Base-by-base conservation (phyloP, 805 yeast species). In the Suhomyces pyralidae region DNA sequence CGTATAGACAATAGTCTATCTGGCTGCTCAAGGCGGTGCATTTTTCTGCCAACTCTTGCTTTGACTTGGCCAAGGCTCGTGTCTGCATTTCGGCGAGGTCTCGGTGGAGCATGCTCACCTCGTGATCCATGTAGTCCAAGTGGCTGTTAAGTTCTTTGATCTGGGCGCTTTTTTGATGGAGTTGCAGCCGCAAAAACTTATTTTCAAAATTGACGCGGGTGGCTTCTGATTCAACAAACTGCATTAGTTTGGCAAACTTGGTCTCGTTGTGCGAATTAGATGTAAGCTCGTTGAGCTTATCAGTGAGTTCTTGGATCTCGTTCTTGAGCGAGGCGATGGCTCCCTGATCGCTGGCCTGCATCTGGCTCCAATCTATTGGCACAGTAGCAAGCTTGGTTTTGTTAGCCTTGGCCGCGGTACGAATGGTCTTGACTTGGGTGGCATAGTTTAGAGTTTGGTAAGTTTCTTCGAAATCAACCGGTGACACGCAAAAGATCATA, bases 401-500 rank as follows among this genome's bases (percentile, higher is more conserved):
- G 57, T 74, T 73, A 7, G 76, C 71, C 34, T 60, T 77, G 0
- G 93, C 96, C 17, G 69, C 68, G 32, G 89, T 85, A 51, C 79
- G 79, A 58, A 89, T 87, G 57, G 76, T 74, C 63, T 88, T 86
- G 2, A 90, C 93, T 53, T 86, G 82, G 19, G 83, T 85, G 1
- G 96, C 96, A 64, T 89, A 89, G 55, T 91, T 74, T 52, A 89
- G 69, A 0, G 96, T 89, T 40, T 88, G 86, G 58, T 84, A 65
- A 0, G 90, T 84, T 61, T 89, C 96, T 19, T 88, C 92, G 65
- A 82, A 85, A 60, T 87, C 93, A 15, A 82, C 76, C 0, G 96
- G 96, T 0, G 96, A 84, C 0, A 90, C 76, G 64, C 96, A 90
- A 19, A 94, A 94, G n/a, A 90, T 80, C 87, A 90, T 83, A 1